Base-by-base conservation (phyloP, 2,329 filamentous ascomycete species). In the Sporothrix brunneoviolacea region DNA sequence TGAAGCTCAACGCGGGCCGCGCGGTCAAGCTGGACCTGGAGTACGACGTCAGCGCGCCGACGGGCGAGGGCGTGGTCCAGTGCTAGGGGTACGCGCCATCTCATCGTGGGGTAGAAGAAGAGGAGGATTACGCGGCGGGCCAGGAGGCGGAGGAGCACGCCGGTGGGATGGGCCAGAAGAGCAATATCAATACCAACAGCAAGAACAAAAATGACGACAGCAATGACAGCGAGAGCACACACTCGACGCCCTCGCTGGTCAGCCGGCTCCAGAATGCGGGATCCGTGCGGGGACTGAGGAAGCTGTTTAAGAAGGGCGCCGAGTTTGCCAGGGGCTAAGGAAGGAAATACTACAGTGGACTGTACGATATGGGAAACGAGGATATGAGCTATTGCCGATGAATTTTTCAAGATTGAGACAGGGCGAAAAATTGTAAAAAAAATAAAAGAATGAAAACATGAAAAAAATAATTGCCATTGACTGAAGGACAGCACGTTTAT, bases 11-110 rank as follows among this genome's bases (percentile, higher is more conserved):
- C 53, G 71, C 78, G 0, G 79, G 81, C 22, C 72, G 74, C 58
- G 71, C 74, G 4, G 76, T 79, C 15, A 76, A 75, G 63, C 63
- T 86, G 54, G 66, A 66, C 21, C 60, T 87, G 53, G 79, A 83
- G 66, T 86, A 86, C 64, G 74, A 79, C 53, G 74, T 82, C 16
- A 72, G 71, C 19, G 68, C 79, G 57, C 82, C 82, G 1, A 64
- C 64, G 15, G 74, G 73, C 8, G 76, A 80, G 50, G 52, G 51
- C 45, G 60, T 65, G 1, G 50, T 58, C 18, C 60, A 64, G 58
- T 53, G 46, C 28, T 57, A 50, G 50, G 50, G 18, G 19, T n/a
- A 21, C 33, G 44, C n/a, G 40, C 50, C 44, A 41, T 55, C 38
- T 28, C 45, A 40, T 19, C 40, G 19, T 9, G 18, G 15, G 35